phyloP scores from a whole-genome alignment of 1,284 basidiomycete genomes.

The Cryptococcus neoformans region DNA sequence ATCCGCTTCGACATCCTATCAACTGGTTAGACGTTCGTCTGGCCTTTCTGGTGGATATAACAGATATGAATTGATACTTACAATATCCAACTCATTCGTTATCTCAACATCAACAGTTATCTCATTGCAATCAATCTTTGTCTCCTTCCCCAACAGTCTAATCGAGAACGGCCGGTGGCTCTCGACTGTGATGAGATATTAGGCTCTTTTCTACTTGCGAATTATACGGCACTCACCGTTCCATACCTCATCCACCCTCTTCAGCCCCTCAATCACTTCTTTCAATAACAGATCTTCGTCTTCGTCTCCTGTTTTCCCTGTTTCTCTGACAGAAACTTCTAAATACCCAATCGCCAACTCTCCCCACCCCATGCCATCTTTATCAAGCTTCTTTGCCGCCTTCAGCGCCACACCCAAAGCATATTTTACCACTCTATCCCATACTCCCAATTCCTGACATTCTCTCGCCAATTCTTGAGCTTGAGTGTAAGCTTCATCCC shows the following conservation, averaged over 20 bases:
- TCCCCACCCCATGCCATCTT: slow-evolving; percentile 33
- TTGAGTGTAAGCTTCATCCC: slow-evolving; percentile 29
- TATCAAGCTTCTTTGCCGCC: slow-evolving; percentile 25
- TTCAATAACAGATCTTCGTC: not conserved
- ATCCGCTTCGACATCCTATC: no score
- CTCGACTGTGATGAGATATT: slow-evolving; percentile 6
- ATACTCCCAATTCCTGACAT: slow-evolving; percentile 35
- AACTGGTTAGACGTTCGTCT: no score
- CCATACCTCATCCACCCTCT: slow-evolving; percentile 9
- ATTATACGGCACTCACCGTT: slow-evolving; percentile 14
- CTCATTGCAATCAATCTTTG: slow-evolving; percentile 23
- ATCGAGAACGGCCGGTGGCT: slow-evolving; percentile 35
- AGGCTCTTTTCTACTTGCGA: no score
- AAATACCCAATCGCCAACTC: slow-evolving; percentile 43
- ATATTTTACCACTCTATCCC: slow-evolving; percentile 35
- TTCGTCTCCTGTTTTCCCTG: slow-evolving; percentile 1
- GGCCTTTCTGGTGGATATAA: not conserved
- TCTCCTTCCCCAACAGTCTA: slow-evolving; percentile 14
- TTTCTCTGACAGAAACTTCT: slow-evolving; percentile 20
- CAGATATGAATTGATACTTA: slow-evolving; percentile 10
- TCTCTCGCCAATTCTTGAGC: slow-evolving; percentile 31
- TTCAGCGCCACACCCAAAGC: slow-evolving; percentile 34
- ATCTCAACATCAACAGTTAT: slow-evolving; percentile 27
- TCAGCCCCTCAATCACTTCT: slow-evolving; percentile 17
- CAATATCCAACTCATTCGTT: slow-evolving; percentile 29